Evolutionary conservation across 1,139 yeast species (phyloP).

Genomic region (Yamadazyma blattariae): DNA sequence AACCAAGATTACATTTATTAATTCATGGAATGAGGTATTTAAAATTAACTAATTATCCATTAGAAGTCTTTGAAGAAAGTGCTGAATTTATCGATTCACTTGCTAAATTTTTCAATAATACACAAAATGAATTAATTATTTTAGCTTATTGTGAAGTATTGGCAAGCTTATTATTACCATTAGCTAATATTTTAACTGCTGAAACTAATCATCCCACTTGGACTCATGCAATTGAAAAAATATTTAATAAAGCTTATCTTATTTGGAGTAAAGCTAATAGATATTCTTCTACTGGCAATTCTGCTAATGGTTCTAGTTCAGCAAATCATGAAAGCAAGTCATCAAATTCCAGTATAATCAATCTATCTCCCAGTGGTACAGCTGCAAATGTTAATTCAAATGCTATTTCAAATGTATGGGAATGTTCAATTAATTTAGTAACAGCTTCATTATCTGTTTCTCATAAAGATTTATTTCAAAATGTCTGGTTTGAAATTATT

Average conservation of each 20-base stretch:
- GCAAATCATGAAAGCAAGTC: constrained; percentile 1
- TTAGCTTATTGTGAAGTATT: constrained; percentile 86
- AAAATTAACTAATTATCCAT: constrained; percentile 75
- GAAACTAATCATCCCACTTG: constrained; percentile 96
- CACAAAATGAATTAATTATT: constrained; percentile 62
- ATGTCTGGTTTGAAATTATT: constrained; percentile 69
- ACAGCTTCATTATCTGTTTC: constrained; percentile 79
- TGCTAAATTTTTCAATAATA: constrained; percentile 72
- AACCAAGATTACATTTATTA: constrained; percentile 68
- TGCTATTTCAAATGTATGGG: constrained; percentile 55
- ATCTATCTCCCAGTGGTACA: constrained; percentile 14
- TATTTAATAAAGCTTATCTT: constrained; percentile 50
- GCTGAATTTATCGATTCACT: constrained; percentile 85
- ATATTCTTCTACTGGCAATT: neutral
- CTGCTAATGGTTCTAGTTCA: neutral
- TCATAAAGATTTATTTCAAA: constrained; percentile 71
- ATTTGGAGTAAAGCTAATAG: constrained; percentile 30
- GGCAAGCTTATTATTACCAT: constrained; percentile 68
- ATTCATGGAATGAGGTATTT: constrained; percentile 91
- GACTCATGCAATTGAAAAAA: constrained; percentile 73
- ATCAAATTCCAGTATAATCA: constrained; percentile 10
- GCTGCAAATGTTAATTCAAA: constrained; percentile 2
- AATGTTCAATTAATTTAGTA: constrained; percentile 64
- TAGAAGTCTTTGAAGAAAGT: constrained; percentile 87
- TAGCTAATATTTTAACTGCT: constrained; percentile 85